phyloP scores from a whole-genome alignment of 345 rosid species.

The Kandelia obovata region DNA sequence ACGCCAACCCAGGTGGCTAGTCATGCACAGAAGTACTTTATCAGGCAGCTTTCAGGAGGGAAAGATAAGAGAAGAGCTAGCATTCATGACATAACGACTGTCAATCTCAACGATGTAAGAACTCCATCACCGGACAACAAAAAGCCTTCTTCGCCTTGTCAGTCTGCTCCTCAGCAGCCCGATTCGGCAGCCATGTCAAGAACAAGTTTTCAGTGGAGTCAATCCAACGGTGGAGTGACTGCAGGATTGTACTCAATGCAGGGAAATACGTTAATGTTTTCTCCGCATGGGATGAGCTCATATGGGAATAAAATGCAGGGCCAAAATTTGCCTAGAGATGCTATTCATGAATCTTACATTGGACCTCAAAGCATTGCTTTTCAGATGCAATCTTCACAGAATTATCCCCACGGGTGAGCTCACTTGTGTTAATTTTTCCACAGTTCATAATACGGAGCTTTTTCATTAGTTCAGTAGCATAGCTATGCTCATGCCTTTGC shows the following conservation, averaged over 20 bases:
- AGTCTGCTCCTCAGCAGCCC: constrained; percentile 13
- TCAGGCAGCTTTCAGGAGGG: constrained; percentile 32
- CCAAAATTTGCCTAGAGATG: constrained; percentile 30
- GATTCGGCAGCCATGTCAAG: constrained; percentile 26
- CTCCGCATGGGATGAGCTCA: constrained; percentile 36
- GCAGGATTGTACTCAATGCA: constrained; percentile 37
- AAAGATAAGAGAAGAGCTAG: constrained; percentile 34
- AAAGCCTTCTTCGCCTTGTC: constrained; percentile 39
- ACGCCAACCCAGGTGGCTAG: constrained; percentile 38
- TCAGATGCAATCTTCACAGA: constrained; percentile 44
- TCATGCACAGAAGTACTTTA: constrained; percentile 35
- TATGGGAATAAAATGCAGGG: constrained; percentile 43
- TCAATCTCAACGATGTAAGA: constrained; percentile 37
- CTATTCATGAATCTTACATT: constrained; percentile 27
- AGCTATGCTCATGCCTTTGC: constrained; percentile 19
- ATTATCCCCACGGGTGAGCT: constrained; percentile 41
- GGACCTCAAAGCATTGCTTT: constrained; percentile 43
- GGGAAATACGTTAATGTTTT: constrained; percentile 34
- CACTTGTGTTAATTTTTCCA: background rate
- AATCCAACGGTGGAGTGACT: constrained; percentile 35
- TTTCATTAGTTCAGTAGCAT: constrained; percentile 24
- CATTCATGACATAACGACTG: constrained; percentile 34
- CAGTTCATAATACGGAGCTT: constrained; percentile 2
- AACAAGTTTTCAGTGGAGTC: constrained; percentile 52
- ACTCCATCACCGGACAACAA: constrained; percentile 49